These are phyloP conservation scores for Eucalyptus microcorys DNA, from an alignment of 345 rosid genomes.

Conservation along the genomic window DNA sequence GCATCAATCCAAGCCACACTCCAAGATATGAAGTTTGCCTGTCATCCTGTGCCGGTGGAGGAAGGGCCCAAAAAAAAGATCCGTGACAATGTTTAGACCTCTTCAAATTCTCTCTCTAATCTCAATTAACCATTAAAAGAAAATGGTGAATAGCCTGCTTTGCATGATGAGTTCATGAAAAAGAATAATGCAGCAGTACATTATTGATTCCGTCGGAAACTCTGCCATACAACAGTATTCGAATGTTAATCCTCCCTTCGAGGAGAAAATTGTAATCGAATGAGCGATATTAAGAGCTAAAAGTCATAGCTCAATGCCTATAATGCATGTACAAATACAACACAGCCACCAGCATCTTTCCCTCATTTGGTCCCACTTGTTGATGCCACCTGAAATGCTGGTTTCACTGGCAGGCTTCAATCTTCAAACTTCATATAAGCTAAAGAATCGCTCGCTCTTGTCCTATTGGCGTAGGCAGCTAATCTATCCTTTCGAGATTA, in stretches of 20 bases:
- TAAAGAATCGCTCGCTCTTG: not conserved
- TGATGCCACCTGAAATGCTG: not conserved
- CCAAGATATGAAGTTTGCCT: not conserved
- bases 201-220: not conserved
- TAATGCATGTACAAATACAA: constrained; percentile 5
- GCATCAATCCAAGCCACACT: not conserved
- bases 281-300: constrained; percentile 4
- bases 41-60: not conserved
- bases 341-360: not conserved
- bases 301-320: constrained; percentile 13
- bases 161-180: not conserved
- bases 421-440: not conserved
- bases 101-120: not conserved
- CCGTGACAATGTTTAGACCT: not conserved
- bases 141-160: not conserved
- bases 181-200: not conserved
- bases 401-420: not conserved
- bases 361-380: not conserved
- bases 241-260: not conserved
- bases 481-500: constrained; percentile 87
- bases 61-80: not conserved
- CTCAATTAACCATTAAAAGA: not conserved
- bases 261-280: not conserved
- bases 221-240: not conserved
- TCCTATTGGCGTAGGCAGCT: not conserved